Evolutionary conservation across 345 rosid genomes (phyloP).

Genomic region (Linum usitatissimum): DNA sequence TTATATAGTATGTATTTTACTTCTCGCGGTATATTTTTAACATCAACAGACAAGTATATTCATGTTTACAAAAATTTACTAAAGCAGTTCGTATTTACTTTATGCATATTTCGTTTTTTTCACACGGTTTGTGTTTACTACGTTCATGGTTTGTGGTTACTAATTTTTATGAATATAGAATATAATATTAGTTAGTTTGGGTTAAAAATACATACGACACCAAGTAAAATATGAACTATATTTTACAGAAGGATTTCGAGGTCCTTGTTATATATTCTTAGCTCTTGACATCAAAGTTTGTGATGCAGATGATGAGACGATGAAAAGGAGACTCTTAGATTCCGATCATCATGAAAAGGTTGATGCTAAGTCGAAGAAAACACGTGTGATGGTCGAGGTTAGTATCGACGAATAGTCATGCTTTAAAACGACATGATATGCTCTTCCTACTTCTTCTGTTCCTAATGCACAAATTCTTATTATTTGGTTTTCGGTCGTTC

Average conservation of each 20-base stretch:
- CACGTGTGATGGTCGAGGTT: slow-evolving; percentile 2
- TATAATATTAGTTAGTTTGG: too few relatives aligned
- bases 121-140: not conserved
- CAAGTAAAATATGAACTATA: too few relatives aligned
- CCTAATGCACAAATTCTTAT: not conserved
- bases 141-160: too few relatives aligned
- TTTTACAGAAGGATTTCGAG: not conserved
- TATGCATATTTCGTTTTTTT: too few relatives aligned
- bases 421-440: not conserved
- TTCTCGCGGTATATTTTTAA: too few relatives aligned
- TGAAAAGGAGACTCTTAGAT: not conserved
- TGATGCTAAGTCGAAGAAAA: not conserved
- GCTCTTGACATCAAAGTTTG: not conserved
- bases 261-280: not conserved
- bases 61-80: too few relatives aligned
- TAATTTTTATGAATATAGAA: too few relatives aligned
- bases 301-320: not conserved
- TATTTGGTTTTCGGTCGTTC: not conserved
- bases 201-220: too few relatives aligned
- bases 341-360: not conserved
- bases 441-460: not conserved
- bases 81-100: too few relatives aligned
- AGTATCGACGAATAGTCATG: not conserved
- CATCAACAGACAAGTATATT: too few relatives aligned
- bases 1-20: too few relatives aligned